Conservation (phyloP, 805 yeast genomes). For the Lipomyces spencermartinsiae region DNA sequence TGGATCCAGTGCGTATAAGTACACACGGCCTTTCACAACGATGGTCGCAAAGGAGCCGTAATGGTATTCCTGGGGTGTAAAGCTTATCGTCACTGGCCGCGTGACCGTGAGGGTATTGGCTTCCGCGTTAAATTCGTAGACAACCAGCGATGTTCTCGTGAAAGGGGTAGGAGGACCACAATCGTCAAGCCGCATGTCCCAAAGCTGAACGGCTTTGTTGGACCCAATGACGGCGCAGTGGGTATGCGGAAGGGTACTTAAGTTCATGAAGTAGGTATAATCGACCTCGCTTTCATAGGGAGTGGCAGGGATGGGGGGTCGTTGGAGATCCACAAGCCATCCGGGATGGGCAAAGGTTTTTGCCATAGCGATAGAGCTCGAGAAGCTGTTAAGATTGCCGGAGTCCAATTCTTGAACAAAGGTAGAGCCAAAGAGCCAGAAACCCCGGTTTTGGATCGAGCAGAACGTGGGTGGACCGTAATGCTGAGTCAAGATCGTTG, state of each 20-base stretch:
- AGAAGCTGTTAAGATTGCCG: not conserved
- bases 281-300: constrained; percentile 9
- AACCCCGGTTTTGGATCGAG: not conserved
- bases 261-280: not conserved
- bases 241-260: constrained; percentile 7
- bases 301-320: constrained; percentile 23
- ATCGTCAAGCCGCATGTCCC: constrained; percentile 16
- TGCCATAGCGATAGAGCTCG: constrained; percentile 21
- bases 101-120: constrained; percentile 12
- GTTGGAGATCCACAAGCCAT: constrained; percentile 15
- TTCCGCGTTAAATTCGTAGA: constrained; percentile 13
- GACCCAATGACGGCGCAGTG: constrained; percentile 17
- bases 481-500: constrained; percentile 18
- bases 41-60: constrained; percentile 30
- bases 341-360: constrained; percentile 16
- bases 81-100: constrained; percentile 12
- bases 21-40: constrained; percentile 22
- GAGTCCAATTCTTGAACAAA: not conserved
- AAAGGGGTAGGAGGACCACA: not conserved
- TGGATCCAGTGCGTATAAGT: constrained; percentile 31
- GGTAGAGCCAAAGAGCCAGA: constrained; percentile 36
- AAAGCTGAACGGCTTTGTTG: constrained; percentile 22
- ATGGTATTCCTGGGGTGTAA: constrained; percentile 5
- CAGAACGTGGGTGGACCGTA: constrained; percentile 25
- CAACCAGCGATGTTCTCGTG: constrained; percentile 18